These are phyloP conservation scores for Kurtzmaniella natalensis DNA, from an alignment of 1,139 yeast genomes.

Conservation along the genomic window DNA sequence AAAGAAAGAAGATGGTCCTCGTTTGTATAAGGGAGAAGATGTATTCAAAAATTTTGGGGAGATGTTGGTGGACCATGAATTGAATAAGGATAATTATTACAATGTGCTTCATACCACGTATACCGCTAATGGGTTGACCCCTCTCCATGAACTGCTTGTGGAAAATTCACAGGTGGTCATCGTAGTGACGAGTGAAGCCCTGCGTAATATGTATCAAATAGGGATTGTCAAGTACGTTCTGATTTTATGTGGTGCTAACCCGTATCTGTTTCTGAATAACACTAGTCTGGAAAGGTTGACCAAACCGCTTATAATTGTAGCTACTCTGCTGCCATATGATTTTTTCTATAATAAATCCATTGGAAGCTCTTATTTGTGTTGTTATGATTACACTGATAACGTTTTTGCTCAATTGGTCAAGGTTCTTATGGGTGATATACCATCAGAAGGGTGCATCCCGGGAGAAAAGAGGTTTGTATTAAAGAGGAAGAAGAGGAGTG, in stretches of 20 bases:
- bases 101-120: conserved; percentile 59
- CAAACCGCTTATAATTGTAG: conserved; percentile 57
- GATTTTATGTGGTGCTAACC: conserved; percentile 49
- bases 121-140: conserved; percentile 61
- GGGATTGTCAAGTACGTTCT: conserved; percentile 59
- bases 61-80: conserved; percentile 32
- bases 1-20: conserved; percentile 12
- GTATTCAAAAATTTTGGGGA: conserved; percentile 52
- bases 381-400: conserved; percentile 56
- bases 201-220: conserved; percentile 62
- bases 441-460: conserved; percentile 55
- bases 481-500: conserved; percentile 14
- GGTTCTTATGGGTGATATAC: conserved; percentile 51
- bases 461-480: conserved; percentile 42
- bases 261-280: conserved; percentile 27
- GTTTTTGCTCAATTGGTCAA: conserved; percentile 48
- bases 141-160: conserved; percentile 53
- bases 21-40: conserved; percentile 49
- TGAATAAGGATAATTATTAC: conserved; percentile 25
- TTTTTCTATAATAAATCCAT: conserved; percentile 52
- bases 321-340: conserved; percentile 64
- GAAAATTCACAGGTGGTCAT: conserved; percentile 54
- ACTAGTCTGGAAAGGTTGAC: conserved; percentile 22
- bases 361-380: conserved; percentile 57
- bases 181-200: conserved; percentile 59